phyloP scores from a whole-genome alignment of 768 basidiomycete species.

The Boletus barrowsii region DNA sequence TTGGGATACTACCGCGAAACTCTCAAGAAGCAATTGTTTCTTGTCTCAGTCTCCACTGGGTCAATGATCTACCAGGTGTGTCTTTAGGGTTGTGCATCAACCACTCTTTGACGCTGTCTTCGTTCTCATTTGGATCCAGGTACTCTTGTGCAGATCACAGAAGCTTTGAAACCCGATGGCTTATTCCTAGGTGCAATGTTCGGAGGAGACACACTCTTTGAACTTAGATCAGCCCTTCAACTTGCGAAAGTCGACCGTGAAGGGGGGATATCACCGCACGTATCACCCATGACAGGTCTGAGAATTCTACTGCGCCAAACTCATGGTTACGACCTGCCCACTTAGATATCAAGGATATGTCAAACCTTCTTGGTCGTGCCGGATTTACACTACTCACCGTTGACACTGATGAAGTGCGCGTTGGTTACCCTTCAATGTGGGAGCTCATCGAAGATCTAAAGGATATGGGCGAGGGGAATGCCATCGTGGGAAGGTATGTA shows the following conservation, averaged over 20 bases:
- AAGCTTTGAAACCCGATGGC: slow-evolving; percentile 84
- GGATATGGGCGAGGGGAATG: slow-evolving; percentile 96
- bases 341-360: slow-evolving; percentile 87
- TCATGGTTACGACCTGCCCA: slow-evolving; percentile 2
- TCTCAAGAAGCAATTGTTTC: slow-evolving; percentile 92
- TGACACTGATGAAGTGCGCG: slow-evolving; percentile 89
- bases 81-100: neutral
- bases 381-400: slow-evolving; percentile 94
- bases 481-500: slow-evolving; percentile 75
- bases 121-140: slow-evolving; percentile 42
- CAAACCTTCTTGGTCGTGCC: slow-evolving; percentile 87
- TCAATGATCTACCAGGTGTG: slow-evolving; percentile 93
- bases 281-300: slow-evolving; percentile 97
- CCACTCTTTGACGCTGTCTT: neutral
- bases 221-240: slow-evolving; percentile 91
- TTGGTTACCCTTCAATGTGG: slow-evolving; percentile 93
- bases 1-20: slow-evolving; percentile 59
- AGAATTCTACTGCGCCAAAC: neutral
- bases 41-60: slow-evolving; percentile 92
- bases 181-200: slow-evolving; percentile 93
- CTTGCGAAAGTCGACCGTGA: slow-evolving; percentile 91
- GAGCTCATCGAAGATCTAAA: slow-evolving; percentile 91
- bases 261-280: slow-evolving; percentile 93
- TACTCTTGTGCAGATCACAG: slow-evolving; percentile 79
- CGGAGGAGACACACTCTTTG: slow-evolving; percentile 95